Conservation (phyloP, 1,139 yeast genomes). For the Hemisphaericaspora lyxosophila region DNA sequence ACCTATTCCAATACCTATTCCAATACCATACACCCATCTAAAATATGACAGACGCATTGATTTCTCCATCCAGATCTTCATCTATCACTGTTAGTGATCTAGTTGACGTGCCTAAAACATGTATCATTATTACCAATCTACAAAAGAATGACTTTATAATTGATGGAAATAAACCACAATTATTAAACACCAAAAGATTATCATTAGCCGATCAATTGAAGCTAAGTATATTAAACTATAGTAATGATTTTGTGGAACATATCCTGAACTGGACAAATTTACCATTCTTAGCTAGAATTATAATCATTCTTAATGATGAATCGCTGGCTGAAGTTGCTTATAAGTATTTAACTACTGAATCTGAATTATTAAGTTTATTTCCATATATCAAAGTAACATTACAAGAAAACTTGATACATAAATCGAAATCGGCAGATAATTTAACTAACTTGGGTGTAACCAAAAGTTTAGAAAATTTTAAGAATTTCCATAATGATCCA, state of each 20-base stretch:
- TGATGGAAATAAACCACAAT: slow-evolving; percentile 10
- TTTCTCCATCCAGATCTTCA: slow-evolving; percentile 5
- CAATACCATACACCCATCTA: background rate
- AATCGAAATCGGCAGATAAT: slow-evolving; percentile 41
- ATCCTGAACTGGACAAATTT: slow-evolving; percentile 48
- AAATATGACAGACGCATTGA: background rate
- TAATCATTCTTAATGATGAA: slow-evolving; percentile 39
- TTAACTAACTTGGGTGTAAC: slow-evolving; percentile 21
- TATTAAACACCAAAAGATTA: slow-evolving; percentile 14
- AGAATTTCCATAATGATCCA: slow-evolving; percentile 21
- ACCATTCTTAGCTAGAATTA: slow-evolving; percentile 42
- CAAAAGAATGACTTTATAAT: slow-evolving; percentile 31
- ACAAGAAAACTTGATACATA: slow-evolving; percentile 42
- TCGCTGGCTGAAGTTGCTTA: slow-evolving; percentile 28
- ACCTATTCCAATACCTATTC: no score
- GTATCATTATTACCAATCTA: slow-evolving; percentile 40
- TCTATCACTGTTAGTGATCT: slow-evolving; percentile 5
- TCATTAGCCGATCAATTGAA: slow-evolving; percentile 40
- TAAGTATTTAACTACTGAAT: slow-evolving; percentile 19
- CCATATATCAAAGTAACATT: slow-evolving; percentile 32
- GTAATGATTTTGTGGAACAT: slow-evolving; percentile 27
- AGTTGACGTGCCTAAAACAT: slow-evolving; percentile 23
- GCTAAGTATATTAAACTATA: slow-evolving; percentile 30
- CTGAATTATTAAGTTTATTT: slow-evolving; percentile 7
- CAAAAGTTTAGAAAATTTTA: slow-evolving; percentile 27